Evolutionary conservation across 495 filamentous ascomycete genomes (phyloP), one percentile per base, ranked within the genome.

Genomic region (Aspergillus saccharolyticus): DNA sequence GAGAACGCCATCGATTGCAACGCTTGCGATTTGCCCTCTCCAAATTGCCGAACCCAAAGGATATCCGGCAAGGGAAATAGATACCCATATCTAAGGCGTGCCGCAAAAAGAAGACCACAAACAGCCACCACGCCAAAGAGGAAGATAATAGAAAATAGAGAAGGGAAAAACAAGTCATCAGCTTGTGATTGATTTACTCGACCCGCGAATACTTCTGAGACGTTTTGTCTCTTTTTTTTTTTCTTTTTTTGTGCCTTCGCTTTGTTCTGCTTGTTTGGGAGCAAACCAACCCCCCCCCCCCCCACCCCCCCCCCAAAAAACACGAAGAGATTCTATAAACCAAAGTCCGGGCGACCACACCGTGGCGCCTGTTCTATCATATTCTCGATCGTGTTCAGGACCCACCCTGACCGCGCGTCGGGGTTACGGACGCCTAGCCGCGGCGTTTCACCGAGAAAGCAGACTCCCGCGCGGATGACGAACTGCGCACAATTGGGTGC

Each of bases 401-500:
- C 33, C 73, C 74, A 78, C 0, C 74, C 75, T 4, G 74, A 76
- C n/a, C 58, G 54, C 4, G 66, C 57, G 3, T 63, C 62, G 15
- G 63, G 45, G 19, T 58, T 59, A n/a, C 63, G 16, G 12, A 57
- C 28, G 5, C 75, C 75, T 5, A 78, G 62, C 33, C 67, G 67
- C 0, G 75, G 74, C 0, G 59, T 72, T 1, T 53, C 48, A 33
- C 64, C 61, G 0, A 70, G 75, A 56, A 64, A 74, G 59, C 75
- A 78, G 14, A 47, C 62, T 15, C 61, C 59, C 7, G 64, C 66
- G 25, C 67, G 66, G 64, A 70, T 68, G 39, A 62, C 59, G 65
- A 72, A 78, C 52, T 78, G 75, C 16, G 64, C 64, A 56, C 75
- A 78, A 0, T 58, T 54, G 12, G 66, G 58, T 19, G 64, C 50